These are phyloP conservation scores for Madurella fahalii DNA, from an alignment of 2,329 filamentous ascomycete species.

Conservation along the genomic window DNA sequence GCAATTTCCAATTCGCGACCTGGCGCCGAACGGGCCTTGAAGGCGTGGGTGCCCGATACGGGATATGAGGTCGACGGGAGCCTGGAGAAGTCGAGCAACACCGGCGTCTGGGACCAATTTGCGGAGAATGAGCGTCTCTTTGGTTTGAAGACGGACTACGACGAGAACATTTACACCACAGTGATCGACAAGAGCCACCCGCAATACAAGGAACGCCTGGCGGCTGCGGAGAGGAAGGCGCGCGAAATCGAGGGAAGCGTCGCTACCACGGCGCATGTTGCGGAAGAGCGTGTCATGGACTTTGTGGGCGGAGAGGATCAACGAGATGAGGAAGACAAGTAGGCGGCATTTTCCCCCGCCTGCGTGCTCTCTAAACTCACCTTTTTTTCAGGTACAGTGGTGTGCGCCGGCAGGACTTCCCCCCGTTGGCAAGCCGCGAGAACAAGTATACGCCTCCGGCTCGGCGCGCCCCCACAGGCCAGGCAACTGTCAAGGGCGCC, in stretches of 20 bases:
- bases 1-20: slow-evolving; percentile 76
- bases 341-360: slow-evolving; percentile 36
- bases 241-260: slow-evolving; percentile 80
- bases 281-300: slow-evolving; percentile 79
- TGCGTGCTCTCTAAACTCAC: slow-evolving; percentile 11
- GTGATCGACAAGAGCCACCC: slow-evolving; percentile 80
- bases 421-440: slow-evolving; percentile 55
- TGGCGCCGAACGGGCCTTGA: slow-evolving; percentile 68
- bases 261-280: slow-evolving; percentile 74
- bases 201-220: slow-evolving; percentile 71
- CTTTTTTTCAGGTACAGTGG: slow-evolving; percentile 73
- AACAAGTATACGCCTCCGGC: slow-evolving; percentile 89
- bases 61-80: slow-evolving; percentile 63
- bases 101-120: slow-evolving; percentile 83
- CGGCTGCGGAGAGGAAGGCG: slow-evolving; percentile 76
- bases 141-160: slow-evolving; percentile 82
- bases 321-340: slow-evolving; percentile 92
- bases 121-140: slow-evolving; percentile 83
- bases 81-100: slow-evolving; percentile 57
- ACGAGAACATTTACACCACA: slow-evolving; percentile 94
- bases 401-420: slow-evolving; percentile 72
- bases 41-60: slow-evolving; percentile 74
- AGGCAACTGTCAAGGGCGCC: slow-evolving; percentile 69
- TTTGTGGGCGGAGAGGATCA: slow-evolving; percentile 60
- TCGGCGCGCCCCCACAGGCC: slow-evolving; percentile 70